Conservation (phyloP, 768 basidiomycete genomes). For the Dioszegia aurantiaca region DNA sequence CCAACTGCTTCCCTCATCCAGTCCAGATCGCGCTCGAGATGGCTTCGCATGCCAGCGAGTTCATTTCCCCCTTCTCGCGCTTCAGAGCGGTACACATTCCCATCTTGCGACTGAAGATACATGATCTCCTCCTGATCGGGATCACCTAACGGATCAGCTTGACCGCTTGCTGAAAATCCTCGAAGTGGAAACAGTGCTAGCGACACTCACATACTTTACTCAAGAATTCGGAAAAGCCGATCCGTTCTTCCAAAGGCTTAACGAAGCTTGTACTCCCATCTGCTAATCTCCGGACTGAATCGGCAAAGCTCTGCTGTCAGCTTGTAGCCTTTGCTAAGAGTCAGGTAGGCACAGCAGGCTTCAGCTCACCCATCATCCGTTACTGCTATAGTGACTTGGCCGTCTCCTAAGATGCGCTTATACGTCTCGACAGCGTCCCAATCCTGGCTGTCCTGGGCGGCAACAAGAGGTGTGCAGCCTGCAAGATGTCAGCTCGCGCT, state of each 20-base stretch:
- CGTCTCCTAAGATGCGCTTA: constrained; percentile 63
- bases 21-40: constrained; percentile 66
- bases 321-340: constrained; percentile 53
- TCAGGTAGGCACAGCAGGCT: constrained; percentile 7
- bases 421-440: constrained; percentile 60
- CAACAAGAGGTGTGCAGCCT: constrained; percentile 14
- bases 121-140: constrained; percentile 53
- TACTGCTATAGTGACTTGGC: constrained; percentile 67
- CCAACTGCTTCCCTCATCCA: constrained; percentile 80
- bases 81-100: constrained; percentile 64
- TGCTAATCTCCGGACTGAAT: constrained; percentile 61
- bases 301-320: constrained; percentile 56
- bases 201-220: constrained; percentile 4
- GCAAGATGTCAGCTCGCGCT: neutral
- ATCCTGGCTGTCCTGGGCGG: constrained; percentile 53
- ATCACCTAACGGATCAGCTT: constrained; percentile 18
- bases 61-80: constrained; percentile 53
- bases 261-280: constrained; percentile 67
- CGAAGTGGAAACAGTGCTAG: neutral
- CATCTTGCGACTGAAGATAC: constrained; percentile 90
- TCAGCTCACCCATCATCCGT: constrained; percentile 75
- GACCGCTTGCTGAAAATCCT: neutral
- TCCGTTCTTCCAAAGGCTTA: constrained; percentile 68
- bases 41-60: constrained; percentile 62
- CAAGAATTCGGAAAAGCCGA: constrained; percentile 58